These are phyloP conservation scores for Botryotinia convoluta DNA, from an alignment of 2,329 filamentous ascomycete species.

Conservation along the genomic window DNA sequence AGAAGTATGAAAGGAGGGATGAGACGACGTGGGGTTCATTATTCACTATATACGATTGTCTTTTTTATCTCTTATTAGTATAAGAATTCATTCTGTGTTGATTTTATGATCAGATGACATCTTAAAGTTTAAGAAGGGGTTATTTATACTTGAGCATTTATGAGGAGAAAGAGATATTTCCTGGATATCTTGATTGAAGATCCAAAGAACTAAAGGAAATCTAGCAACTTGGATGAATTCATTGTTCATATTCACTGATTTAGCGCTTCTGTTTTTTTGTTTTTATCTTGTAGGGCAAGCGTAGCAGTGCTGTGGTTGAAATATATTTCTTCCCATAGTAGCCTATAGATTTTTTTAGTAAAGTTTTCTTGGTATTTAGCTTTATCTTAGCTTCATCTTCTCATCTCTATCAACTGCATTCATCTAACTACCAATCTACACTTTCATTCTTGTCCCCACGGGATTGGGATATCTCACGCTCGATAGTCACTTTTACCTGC, in stretches of 20 bases:
- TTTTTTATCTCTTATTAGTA: background rate
- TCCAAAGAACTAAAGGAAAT: background rate
- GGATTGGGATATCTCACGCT: no score
- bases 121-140: background rate
- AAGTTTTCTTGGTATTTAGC: background rate
- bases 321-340: background rate
- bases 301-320: background rate
- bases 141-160: background rate
- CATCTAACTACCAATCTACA: background rate
- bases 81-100: background rate
- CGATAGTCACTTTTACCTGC: background rate
- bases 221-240: background rate
- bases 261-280: background rate
- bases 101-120: background rate
- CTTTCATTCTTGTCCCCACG: background rate
- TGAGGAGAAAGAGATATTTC: background rate
- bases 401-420: no score
- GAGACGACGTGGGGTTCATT: rapidly evolving
- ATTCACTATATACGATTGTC: background rate
- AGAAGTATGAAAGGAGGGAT: background rate
- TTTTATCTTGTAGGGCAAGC: background rate
- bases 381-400: background rate
- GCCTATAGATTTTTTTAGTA: background rate
- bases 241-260: background rate
- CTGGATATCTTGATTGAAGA: background rate